Evolutionary conservation across 2,329 filamentous ascomycete species (phyloP).

Genomic region (Fusarium chlamydosporum): DNA sequence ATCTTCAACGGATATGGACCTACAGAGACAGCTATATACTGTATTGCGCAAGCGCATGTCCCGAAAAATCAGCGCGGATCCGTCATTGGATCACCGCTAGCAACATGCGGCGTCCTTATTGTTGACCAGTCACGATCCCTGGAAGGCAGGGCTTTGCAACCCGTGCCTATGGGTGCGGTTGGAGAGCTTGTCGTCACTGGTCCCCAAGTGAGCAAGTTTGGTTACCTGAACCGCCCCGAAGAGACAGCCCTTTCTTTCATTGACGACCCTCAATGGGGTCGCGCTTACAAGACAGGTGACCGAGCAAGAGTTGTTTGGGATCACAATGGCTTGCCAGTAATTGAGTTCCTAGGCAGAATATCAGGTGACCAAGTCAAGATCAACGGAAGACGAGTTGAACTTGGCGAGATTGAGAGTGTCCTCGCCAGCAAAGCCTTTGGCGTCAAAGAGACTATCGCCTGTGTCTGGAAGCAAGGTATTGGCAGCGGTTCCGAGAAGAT

Average conservation of each 20-base stretch:
- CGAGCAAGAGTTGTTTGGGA: constrained; percentile 24
- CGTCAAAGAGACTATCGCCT: neutral
- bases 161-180: constrained; percentile 16
- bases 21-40: constrained; percentile 25
- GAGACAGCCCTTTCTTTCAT: constrained; percentile 17
- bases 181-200: constrained; percentile 30
- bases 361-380: constrained; percentile 36
- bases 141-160: neutral
- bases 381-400: constrained; percentile 31
- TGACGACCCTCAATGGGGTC: constrained; percentile 1
- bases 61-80: constrained; percentile 19
- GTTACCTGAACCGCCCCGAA: constrained; percentile 26
- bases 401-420: constrained; percentile 32
- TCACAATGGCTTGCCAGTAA: neutral
- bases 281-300: constrained; percentile 24
- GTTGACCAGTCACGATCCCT: rapidly evolving
- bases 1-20: constrained; percentile 37
- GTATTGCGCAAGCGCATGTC: constrained; percentile 23
- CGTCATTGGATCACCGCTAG: constrained; percentile 7
- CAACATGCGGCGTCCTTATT: constrained; percentile 5
- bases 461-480: constrained; percentile 19
- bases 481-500: constrained; percentile 23
- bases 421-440: neutral
- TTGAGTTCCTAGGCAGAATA: constrained; percentile 29
- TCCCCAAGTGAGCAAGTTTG: constrained; percentile 18